These are phyloP conservation scores for Gastrolobium bilobum DNA, from an alignment of 306 rosid species.

Conservation along the genomic window DNA sequence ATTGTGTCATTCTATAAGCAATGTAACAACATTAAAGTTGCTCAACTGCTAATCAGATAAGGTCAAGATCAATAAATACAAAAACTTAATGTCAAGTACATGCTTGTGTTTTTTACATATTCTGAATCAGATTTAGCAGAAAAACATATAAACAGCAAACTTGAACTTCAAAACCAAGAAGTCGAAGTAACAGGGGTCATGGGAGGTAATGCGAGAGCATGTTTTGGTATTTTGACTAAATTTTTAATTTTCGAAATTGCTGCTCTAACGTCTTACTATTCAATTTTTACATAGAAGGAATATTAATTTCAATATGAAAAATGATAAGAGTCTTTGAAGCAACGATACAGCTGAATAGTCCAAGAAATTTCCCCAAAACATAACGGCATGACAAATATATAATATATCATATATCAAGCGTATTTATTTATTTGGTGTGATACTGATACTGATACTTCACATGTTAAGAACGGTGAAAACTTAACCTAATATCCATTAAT, in stretches of 20 bases:
- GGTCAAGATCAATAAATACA: not conserved
- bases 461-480: not conserved
- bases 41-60: slow-evolving; percentile 3
- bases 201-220: slow-evolving; percentile 16
- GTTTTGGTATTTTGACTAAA: not conserved
- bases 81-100: not conserved
- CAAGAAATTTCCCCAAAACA: slow-evolving; percentile 1
- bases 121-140: slow-evolving; percentile 3
- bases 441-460: too few relatives aligned
- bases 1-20: not conserved
- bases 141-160: slow-evolving; percentile 9
- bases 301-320: not conserved
- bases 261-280: not conserved
- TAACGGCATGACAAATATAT: not conserved
- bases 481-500: not conserved
- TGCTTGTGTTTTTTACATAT: not conserved
- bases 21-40: slow-evolving; percentile 22
- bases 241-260: not conserved
- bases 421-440: not conserved
- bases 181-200: not conserved
- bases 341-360: slow-evolving; percentile 1
- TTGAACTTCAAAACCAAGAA: slow-evolving; percentile 26
- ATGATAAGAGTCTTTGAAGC: not conserved
- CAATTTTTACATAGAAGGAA: not conserved
- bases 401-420: not conserved